Evolutionary conservation across 1,284 basidiomycete species (phyloP), one percentile per base, ranked within the genome.

Genomic region (Boletus semigastroideus): DNA sequence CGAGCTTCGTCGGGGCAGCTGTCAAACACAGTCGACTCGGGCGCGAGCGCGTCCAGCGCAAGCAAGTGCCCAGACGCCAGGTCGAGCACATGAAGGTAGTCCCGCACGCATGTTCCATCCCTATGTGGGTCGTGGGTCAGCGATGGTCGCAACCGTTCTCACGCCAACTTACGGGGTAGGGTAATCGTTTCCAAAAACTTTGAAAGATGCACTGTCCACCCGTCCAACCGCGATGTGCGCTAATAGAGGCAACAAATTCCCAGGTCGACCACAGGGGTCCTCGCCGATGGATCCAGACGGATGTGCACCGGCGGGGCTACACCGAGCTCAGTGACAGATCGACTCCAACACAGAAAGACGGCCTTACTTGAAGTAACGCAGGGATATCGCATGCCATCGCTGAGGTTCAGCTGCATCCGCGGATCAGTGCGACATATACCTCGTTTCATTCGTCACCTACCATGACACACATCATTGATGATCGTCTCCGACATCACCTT

Each of bases 111-210:
- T 6, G 94, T 98, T 16, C 96, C 96, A 69, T 99, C 96, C 36
- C 90, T 89, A 51, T 41, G 10, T 54, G 49, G n/a, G 48, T 60
- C 42, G 10, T 54, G 49, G n/a, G 48, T 60, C 49, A 60, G 52
- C 54, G 19, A 56, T 20, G 5, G 17, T 30, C 11, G 33, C 0
- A 6, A 12, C 4, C 30, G 17, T 22, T 47, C 20, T 5, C 13
- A 6, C 20, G 30, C 38, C 16, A 17, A 72, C 87, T 64, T 61
- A 92, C 90, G 83, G 85, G 2, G 96, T 99, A 27, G 95, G 94
- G 72, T 98, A 99, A 73, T 99, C 94, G 69, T 97, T 93, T 45
- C 97, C 97, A 68, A 98, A 99, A 13, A 99, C 92, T 69, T 94
- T 90, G 52, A 99, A 77, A 8, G 82, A 85, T 10, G 83, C 74